A percentile compares a stretch with the other conserved stretches of the same genome.
Conservation (phyloP, 2,329 filamentous ascomycete genomes). For the Curvularia spicifera region DNA sequence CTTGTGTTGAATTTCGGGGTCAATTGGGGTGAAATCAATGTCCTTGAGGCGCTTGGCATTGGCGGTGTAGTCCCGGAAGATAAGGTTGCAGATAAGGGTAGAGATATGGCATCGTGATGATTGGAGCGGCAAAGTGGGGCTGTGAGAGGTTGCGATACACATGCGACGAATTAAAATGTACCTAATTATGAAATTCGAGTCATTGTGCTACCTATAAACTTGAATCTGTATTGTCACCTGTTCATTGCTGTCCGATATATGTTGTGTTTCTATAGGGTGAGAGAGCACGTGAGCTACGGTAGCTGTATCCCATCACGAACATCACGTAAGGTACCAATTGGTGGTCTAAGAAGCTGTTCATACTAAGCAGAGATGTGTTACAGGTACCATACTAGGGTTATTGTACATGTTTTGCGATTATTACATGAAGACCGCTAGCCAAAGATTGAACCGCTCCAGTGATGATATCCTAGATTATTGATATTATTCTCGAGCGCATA, state of each 20-base stretch:
- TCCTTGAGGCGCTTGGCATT: not conserved
- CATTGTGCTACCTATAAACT: not conserved
- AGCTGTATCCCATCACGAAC: not conserved
- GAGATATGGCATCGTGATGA: not conserved
- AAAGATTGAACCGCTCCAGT: not conserved
- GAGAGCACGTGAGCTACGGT: not conserved
- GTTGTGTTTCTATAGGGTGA: not conserved
- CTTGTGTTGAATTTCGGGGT: not conserved
- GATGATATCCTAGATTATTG: not conserved
- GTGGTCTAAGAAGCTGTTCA: not conserved
- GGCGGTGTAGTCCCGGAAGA: not conserved
- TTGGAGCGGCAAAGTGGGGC: not conserved
- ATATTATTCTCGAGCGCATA: not conserved
- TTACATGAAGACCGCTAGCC: not conserved
- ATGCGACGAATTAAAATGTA: not conserved
- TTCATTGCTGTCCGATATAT: not conserved
- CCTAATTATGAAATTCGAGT: not conserved
- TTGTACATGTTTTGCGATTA: not conserved
- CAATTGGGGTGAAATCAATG: not conserved
- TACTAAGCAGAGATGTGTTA: too few species aligned
- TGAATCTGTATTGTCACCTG: not conserved
- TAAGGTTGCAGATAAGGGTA: conserved; percentile 1
- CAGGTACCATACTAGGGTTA: not conserved
- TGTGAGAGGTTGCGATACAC: not conserved
- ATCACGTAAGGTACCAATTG: not conserved